Evolutionary conservation across 129 eudicot genomes (phyloP).

Genomic region (Lonicera japonica): DNA sequence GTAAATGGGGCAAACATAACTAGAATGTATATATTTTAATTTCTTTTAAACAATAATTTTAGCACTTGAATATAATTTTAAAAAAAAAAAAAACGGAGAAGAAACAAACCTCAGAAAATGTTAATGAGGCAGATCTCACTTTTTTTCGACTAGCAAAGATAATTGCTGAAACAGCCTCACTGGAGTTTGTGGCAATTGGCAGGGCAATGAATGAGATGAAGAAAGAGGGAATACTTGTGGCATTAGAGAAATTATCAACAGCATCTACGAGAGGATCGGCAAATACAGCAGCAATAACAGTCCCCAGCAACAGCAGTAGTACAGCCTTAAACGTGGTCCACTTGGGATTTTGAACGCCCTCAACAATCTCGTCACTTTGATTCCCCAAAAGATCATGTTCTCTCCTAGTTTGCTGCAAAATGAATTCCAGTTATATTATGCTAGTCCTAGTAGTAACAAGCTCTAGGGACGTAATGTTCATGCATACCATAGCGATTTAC

Average conservation of each 20-base stretch:
- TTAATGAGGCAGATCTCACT: constrained; percentile 75
- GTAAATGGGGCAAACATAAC: too few species aligned
- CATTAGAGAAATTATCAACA: constrained; percentile 71
- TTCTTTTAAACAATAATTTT: too few species aligned
- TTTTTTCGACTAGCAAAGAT: constrained; percentile 79
- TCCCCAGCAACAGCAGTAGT: constrained; percentile 52
- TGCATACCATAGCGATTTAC: too few species aligned
- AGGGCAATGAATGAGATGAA: constrained; percentile 86
- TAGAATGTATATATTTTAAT: too few species aligned
- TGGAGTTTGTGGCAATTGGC: constrained; percentile 92
- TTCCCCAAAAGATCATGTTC: constrained; percentile 41
- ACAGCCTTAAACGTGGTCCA: constrained; percentile 59
- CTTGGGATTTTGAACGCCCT: constrained; percentile 43
- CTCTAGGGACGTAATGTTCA: too few species aligned
- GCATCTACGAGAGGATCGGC: constrained; percentile 95
- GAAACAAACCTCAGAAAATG: constrained; percentile 80
- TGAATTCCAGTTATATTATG: background rate
- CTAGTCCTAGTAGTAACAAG: background rate
- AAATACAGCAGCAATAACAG: constrained; percentile 75
- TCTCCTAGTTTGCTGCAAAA: constrained; percentile 41
- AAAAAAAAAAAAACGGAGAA: background rate
- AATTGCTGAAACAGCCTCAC: constrained; percentile 94
- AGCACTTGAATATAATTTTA: too few species aligned
- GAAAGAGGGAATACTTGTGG: constrained; percentile 85
- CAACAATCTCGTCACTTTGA: constrained; percentile 40